Base-by-base conservation (phyloP, 768 basidiomycete species). In the Lactarius tabidus region DNA sequence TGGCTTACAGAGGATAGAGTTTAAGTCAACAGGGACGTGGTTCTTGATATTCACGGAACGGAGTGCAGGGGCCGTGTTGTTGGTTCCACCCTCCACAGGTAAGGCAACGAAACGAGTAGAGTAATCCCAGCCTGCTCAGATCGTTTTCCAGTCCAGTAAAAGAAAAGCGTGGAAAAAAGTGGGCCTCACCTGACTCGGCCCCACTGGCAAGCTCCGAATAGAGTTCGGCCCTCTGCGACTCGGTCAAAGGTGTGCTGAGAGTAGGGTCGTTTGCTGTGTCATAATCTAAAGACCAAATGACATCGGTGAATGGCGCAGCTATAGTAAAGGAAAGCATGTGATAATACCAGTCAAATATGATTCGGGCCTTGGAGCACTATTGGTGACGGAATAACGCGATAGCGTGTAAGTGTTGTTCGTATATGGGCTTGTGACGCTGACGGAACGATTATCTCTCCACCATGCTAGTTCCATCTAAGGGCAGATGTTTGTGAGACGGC, bases 151-250 rank as follows among this genome's bases (percentile, higher is more conserved):
- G 61, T 26, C 38, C 17, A 33, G 12, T 10, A 45, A 52, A 17
- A 17, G 12, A 33, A 17, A 18, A 28, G 17, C 9, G 20, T 3
- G 29, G n/a, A 18, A 43, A 43, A 68, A 73, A 51, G 71, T 70
- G 75, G 71, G 74, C 90, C 92, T 9, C 84, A 84, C 77, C 93
- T 14, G 84, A 84, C 77, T 98, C 95, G 0, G 93, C 95, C 39
- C 92, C 94, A 60, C 82, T 85, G 0, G 95, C 95, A 26, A 98
- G 83, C 72, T 97, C 91, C 7, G 89, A 83, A 71, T 95, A 97
- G n/a, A 98, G 72, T 1, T 79, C 82, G 0, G 82, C 81, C 48
- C 81, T 79, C 71, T 88, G 77, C 1, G 81, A 76, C 31, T 85
- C 86, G 60, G 84, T 89, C 60, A 93, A 76, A 9, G 85, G 75